Evolutionary conservation across 2,329 filamentous ascomycete genomes (phyloP).

Genomic region (Fusarium nematophilum): DNA sequence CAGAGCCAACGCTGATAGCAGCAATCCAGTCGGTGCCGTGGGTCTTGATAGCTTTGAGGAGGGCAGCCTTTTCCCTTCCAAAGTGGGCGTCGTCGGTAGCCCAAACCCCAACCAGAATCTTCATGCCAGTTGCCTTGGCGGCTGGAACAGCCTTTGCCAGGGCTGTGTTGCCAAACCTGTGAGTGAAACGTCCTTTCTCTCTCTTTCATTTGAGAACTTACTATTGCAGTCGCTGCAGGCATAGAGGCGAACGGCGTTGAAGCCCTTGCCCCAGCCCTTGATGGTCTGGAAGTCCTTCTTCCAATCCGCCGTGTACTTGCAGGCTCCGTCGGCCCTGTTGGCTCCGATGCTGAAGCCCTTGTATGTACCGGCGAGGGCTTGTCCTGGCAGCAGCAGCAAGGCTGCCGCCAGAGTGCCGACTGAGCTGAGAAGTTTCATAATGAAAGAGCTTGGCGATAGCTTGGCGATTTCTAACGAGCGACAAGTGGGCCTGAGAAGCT

Average conservation of each 20-base stretch:
- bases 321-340: constrained; percentile 36
- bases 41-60: constrained; percentile 40
- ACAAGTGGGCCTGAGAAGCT: neutral
- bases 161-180: constrained; percentile 16
- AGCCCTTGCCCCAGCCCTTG: constrained; percentile 41
- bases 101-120: constrained; percentile 40
- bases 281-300: constrained; percentile 42
- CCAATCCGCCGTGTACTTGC: constrained; percentile 40
- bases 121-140: constrained; percentile 40
- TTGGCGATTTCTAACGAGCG: neutral
- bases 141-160: constrained; percentile 40
- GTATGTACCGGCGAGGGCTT: constrained; percentile 37
- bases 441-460: neutral
- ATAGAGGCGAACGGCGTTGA: constrained; percentile 40
- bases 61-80: constrained; percentile 38
- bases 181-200: neutral
- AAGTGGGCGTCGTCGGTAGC: constrained; percentile 39
- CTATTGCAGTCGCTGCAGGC: constrained; percentile 38
- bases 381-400: constrained; percentile 31
- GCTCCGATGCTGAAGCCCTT: constrained; percentile 42
- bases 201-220: constrained; percentile 2
- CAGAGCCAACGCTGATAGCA: constrained; percentile 39
- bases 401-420: constrained; percentile 28
- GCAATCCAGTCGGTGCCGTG: constrained; percentile 41
- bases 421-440: constrained; percentile 36